Conservation (phyloP, 345 rosid species). For the Aquilaria malaccensis region DNA sequence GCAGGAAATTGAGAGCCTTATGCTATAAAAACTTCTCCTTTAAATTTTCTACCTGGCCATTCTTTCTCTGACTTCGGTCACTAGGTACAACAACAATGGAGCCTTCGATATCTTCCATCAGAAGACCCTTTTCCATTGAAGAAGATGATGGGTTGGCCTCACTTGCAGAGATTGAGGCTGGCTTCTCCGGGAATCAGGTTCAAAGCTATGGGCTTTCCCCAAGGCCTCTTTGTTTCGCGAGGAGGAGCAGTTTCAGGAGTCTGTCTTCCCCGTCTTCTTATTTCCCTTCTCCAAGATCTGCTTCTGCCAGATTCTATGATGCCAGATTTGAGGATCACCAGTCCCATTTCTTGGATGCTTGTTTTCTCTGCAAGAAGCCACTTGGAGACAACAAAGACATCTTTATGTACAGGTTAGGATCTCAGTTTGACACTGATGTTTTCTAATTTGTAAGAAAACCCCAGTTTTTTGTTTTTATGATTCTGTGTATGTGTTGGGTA, state of each 20-base stretch:
- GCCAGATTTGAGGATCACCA: slow-evolving; percentile 54
- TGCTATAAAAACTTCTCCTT: slow-evolving; percentile 19
- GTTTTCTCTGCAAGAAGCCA: slow-evolving; percentile 63
- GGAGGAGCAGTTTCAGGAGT: slow-evolving; percentile 37
- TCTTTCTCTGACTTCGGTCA: background rate
- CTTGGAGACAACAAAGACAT: slow-evolving; percentile 67
- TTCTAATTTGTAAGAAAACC: no score
- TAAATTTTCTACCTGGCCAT: no score
- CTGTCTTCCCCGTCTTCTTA: slow-evolving; percentile 21
- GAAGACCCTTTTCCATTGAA: slow-evolving; percentile 41
- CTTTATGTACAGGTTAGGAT: slow-evolving; percentile 71
- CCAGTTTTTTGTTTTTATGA: no score
- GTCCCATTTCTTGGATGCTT: slow-evolving; percentile 63
- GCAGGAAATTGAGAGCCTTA: slow-evolving; percentile 13
- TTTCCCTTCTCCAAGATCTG: slow-evolving; percentile 43
- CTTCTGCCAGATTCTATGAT: slow-evolving; percentile 48
- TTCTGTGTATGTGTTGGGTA: background rate
- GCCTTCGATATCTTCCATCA: slow-evolving; percentile 9
- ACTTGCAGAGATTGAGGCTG: slow-evolving; percentile 59
- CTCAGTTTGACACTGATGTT: background rate
- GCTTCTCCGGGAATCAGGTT: slow-evolving; percentile 32
- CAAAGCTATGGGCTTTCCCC: slow-evolving; percentile 22
- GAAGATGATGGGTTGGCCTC: slow-evolving; percentile 56
- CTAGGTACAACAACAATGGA: slow-evolving; percentile 19
- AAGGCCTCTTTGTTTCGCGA: slow-evolving; percentile 27